Base-by-base conservation (phyloP, 129 eudicot genomes). In the Deinandra increscens region DNA sequence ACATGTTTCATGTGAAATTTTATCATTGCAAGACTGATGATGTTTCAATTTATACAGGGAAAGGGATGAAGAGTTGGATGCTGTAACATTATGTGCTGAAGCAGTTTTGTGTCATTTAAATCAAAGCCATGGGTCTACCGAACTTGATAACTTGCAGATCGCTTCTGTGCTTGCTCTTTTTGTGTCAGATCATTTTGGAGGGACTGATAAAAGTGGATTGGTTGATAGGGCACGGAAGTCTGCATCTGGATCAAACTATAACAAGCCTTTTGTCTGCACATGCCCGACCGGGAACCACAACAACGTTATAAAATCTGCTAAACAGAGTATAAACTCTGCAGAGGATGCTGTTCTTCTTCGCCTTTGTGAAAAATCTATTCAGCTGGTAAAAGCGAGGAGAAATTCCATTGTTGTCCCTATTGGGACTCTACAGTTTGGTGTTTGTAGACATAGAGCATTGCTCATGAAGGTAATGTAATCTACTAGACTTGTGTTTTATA, bases 151-250 rank as follows among this genome's bases (percentile, higher is more conserved):
- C 68, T 74, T 87, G 69, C 95, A 87, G 71, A 80, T 80, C 41
- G 97, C 92, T 19, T 93, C 97, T 3, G 69, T 87, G 86, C 97
- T 93, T 78, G 97, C 95, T n/a, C 86, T 87, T 56, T 89, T 87
- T 80, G 97, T 93, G 60, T 93, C 99, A 0, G 92, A 89, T 78
- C 97, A 85, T 65, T 87, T 89, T 82, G 99, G 99, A 73, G 99
- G 99, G 68, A 85, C 97, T 69, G 99, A 93, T 56, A 93, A 70
- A 86, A 85, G 83, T 75, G 66, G 72, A 45, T 42, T 75, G 66
- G 56, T 93, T 53, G 87, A 81, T 78, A 80, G 84, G 77, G 83
- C 84, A 15, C 81, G 95, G 6, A 93, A 93, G 80, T 71, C 80
- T 65, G 84, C 80, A 45, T 93, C 93, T 62, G 95, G 99, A 71